These are phyloP conservation scores for Lactarius indigo DNA, from an alignment of 768 basidiomycete species.

Conservation along the genomic window DNA sequence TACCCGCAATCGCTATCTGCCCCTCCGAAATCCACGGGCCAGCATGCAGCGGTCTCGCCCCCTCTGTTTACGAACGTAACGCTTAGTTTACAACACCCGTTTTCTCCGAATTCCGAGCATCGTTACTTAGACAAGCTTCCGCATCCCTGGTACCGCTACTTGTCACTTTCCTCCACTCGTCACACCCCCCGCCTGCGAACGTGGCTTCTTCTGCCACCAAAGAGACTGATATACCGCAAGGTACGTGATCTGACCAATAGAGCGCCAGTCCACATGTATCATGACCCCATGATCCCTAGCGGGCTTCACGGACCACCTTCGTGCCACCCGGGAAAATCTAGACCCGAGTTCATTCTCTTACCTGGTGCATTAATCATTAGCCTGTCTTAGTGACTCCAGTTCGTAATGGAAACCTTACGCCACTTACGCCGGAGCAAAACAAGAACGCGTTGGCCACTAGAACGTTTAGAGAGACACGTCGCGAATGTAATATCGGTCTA, in stretches of 20 bases:
- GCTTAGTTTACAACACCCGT: background rate
- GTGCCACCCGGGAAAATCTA: background rate
- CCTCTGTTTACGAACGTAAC: background rate
- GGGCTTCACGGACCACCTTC: background rate
- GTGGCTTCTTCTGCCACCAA: background rate
- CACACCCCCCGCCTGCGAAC: background rate
- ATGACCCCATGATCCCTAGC: background rate
- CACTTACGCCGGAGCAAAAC: background rate
- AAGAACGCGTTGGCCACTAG: background rate
- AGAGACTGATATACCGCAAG: background rate
- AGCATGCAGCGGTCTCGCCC: background rate
- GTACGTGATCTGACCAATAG: background rate
- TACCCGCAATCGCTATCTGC: background rate
- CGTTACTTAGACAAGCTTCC: background rate
- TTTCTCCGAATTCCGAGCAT: background rate
- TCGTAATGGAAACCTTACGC: background rate
- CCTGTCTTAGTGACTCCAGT: background rate
- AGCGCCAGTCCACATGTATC: background rate
- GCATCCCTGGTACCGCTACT: background rate
- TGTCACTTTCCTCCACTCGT: background rate
- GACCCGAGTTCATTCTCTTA: background rate
- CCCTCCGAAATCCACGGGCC: constrained; percentile 1
- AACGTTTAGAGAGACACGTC: background rate
- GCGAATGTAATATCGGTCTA: background rate
- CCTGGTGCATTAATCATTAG: background rate